phyloP scores from a whole-genome alignment of 306 rosid genomes.

The Quercus glauca region DNA sequence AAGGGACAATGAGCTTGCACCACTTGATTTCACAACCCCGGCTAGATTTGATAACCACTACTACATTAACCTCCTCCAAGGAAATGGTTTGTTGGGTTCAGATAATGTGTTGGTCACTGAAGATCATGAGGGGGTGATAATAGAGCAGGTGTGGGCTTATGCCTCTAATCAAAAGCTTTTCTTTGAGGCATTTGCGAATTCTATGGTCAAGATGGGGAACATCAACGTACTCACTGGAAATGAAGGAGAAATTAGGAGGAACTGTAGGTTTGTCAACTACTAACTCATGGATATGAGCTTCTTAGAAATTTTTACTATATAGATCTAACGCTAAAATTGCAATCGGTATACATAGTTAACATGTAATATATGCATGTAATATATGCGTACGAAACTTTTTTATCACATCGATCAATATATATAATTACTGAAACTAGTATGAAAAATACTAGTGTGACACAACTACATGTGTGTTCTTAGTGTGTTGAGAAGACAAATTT shows the following conservation, averaged over 20 bases:
- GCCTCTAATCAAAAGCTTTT: constrained; percentile 63
- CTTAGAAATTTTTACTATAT: background rate
- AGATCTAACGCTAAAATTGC: constrained; percentile 25
- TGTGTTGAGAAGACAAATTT: too few relatives aligned
- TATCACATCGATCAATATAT: too few relatives aligned
- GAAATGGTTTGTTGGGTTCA: constrained; percentile 70
- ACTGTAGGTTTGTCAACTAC: constrained; percentile 64
- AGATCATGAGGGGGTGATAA: constrained; percentile 51
- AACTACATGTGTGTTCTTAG: too few relatives aligned
- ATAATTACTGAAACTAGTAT: too few relatives aligned
- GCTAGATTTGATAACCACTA: constrained; percentile 75
- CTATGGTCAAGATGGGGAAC: constrained; percentile 83
- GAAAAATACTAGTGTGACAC: too few relatives aligned
- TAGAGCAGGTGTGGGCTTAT: constrained; percentile 53
- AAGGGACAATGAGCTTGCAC: constrained; percentile 51
- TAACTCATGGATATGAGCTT: constrained; percentile 18
- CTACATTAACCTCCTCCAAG: constrained; percentile 66
- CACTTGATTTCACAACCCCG: constrained; percentile 69
- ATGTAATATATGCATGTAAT: too few relatives aligned
- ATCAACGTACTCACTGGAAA: constrained; percentile 64
- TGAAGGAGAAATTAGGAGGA: constrained; percentile 66
- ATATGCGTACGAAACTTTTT: too few relatives aligned
- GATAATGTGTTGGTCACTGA: constrained; percentile 64
- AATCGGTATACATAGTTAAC: background rate
- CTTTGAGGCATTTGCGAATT: constrained; percentile 63